Conservation (phyloP, 768 basidiomycete species). For the Tricholoma sp. region DNA sequence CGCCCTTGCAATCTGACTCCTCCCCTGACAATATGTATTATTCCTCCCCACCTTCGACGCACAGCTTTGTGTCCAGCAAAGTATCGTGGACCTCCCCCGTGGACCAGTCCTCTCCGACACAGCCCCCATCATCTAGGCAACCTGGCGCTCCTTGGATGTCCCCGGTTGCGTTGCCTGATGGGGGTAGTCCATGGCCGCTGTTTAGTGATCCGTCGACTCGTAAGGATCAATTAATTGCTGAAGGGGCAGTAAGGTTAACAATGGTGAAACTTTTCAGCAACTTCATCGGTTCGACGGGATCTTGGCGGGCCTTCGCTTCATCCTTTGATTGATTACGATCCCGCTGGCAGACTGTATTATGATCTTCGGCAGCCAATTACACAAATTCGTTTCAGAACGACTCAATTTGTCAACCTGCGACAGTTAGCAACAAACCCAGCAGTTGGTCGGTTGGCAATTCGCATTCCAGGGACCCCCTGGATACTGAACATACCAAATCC, state of each 20-base stretch:
- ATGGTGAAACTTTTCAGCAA: neutral
- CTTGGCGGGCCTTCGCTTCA: conserved; percentile 7
- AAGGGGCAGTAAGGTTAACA: neutral
- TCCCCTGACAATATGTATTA: neutral
- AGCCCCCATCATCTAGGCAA: neutral
- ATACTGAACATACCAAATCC: conserved; percentile 8
- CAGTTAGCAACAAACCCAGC: conserved; percentile 8
- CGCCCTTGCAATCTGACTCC: neutral
- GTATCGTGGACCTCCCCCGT: neutral
- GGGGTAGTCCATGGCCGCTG: neutral
- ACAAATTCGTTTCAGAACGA: conserved; percentile 9
- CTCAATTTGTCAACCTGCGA: conserved; percentile 4
- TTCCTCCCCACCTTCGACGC: neutral
- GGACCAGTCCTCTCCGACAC: neutral
- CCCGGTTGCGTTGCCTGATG: neutral
- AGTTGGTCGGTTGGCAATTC: conserved; percentile 1
- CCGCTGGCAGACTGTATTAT: conserved; percentile 12
- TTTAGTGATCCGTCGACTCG: conserved; percentile 4
- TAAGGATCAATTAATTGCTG: neutral
- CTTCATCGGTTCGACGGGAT: neutral
- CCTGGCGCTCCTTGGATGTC: neutral
- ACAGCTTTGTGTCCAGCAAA: neutral
- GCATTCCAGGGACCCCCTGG: conserved; percentile 9
- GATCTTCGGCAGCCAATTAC: conserved; percentile 11
- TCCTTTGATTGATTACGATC: conserved; percentile 14